Base-by-base conservation (phyloP, 2,329 filamentous ascomycete genomes). In the Rhynchosporium graminicola region DNA sequence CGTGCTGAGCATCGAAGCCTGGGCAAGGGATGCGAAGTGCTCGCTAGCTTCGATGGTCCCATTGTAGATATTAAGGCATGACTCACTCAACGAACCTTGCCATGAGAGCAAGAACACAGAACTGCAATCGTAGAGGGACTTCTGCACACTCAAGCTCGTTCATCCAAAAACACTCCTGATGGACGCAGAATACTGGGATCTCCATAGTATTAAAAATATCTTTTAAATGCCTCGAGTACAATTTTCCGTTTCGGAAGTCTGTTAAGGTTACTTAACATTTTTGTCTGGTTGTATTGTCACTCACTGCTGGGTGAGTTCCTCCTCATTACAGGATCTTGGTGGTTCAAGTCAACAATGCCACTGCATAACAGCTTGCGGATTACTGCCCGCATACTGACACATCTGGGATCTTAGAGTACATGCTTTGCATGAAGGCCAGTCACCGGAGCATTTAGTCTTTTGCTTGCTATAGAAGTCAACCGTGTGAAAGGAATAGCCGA, bases 361-460 rank as follows among this genome's bases (percentile, higher is more conserved):
- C 56, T 42, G 43, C 33, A 48, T 33, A 40, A 58, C 46, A 50
- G 42, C 56, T 31, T 58, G 43, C 8, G 56, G 56, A 10, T 58
- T 50, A 8, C 48, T 58, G 31, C 56, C 56, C 20, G 42, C 45
- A 58, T 58, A 58, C 2, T 58, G 43, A 7, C 56, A 58, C 5
- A 40, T 13, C 29, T 50, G 43, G 26, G 43, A 48, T 40, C 56
- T 58, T 31, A 48, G 43, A 29, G 28, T 58, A n/a, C 56, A 58
- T 58, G 56, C 56, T 33, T 33, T 47, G 29, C 56, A 58, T 5
- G 56, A 58, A 15, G 56, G 56, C 56, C 56, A 58, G 40, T 58
- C 56, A 9, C 56, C 56, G n/a, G 56, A 58, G 45, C 56, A 58
- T 15, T 58, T 58, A 42, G 43, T 50, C 33, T 58, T 58, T 31